Evolutionary conservation across 345 rosid genomes (phyloP), one percentile per base, ranked within the genome.

Genomic region (Eucalyptus erythrocorys): DNA sequence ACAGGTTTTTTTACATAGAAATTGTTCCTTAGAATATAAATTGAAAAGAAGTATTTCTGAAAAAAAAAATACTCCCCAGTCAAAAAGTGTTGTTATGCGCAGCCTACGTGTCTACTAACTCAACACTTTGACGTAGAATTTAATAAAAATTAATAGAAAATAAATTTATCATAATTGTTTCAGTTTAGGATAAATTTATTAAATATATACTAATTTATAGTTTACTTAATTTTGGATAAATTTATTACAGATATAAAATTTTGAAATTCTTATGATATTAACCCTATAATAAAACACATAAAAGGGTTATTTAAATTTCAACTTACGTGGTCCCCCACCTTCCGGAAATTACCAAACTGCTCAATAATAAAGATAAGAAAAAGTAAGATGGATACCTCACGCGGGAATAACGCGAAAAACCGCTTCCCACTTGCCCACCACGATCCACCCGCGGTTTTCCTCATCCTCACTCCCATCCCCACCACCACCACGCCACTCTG

Each of bases 41-140:
- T n/a, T n/a, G n/a, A n/a, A n/a, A n/a, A n/a, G n/a, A n/a, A n/a
- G n/a, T n/a, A n/a, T n/a, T n/a, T n/a, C n/a, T n/a, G n/a, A n/a
- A n/a, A n/a, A n/a, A n/a, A n/a, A n/a, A n/a, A n/a, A n/a, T n/a
- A n/a, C n/a, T n/a, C n/a, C n/a, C n/a, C n/a, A n/a, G n/a, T n/a
- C n/a, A n/a, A n/a, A n/a, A n/a, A n/a, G n/a, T n/a, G n/a, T n/a
- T n/a, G n/a, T n/a, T n/a, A n/a, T n/a, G n/a, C n/a, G n/a, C n/a
- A n/a, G n/a, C n/a, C n/a, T n/a, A n/a, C 0, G 4, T 50, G 53
- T 50, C 53, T 50, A 50, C 53, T 8, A 50, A 50, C 21, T 50
- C 0, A 50, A 50, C 2, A 50, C 0, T 50, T 50, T 50, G 53
- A 50, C 0, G 0, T 49, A 49, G 0, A 49, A 49, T 49, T 49